These are phyloP conservation scores for Wickerhamomyces canadensis DNA, from an alignment of 805 yeast genomes.

Conservation along the genomic window DNA sequence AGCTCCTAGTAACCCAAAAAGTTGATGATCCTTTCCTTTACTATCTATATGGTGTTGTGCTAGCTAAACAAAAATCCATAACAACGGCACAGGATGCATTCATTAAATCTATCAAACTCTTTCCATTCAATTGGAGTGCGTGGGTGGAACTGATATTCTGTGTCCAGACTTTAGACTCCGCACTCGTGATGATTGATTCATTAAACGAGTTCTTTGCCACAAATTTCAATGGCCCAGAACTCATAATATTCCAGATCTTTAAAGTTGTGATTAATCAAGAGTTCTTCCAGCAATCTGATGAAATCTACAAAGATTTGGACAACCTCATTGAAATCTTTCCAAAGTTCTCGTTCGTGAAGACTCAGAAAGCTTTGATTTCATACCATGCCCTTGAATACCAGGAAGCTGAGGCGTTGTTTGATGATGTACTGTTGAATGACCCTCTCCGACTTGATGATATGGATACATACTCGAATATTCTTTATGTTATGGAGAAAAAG, in stretches of 20 bases:
- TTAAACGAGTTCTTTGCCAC: constrained; percentile 17
- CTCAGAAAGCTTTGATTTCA: constrained; percentile 76
- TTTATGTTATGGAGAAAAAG: constrained; percentile 88
- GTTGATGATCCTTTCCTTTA: constrained; percentile 52
- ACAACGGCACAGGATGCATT: constrained; percentile 56
- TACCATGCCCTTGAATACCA: constrained; percentile 83
- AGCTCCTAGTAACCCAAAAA: constrained; percentile 21
- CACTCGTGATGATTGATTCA: constrained; percentile 26
- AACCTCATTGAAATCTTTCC: constrained; percentile 57
- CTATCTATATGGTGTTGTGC: constrained; percentile 67
- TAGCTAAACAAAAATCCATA: constrained; percentile 57
- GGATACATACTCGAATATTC: constrained; percentile 90
- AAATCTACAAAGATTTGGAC: constrained; percentile 45
- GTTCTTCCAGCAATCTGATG: constrained; percentile 62
- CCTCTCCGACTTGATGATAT: constrained; percentile 87
- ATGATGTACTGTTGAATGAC: constrained; percentile 63
- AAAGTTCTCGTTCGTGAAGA: constrained; percentile 61
- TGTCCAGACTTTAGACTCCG: constrained; percentile 57
- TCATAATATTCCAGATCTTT: constrained; percentile 14
- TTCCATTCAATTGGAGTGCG: constrained; percentile 90
- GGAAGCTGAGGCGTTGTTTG: constrained; percentile 76
- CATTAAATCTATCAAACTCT: constrained; percentile 53
- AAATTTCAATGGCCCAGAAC: constrained; percentile 3
- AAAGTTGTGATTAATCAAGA: constrained; percentile 46
- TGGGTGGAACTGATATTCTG: constrained; percentile 78